Evolutionary conservation across 2,329 filamentous ascomycete genomes (phyloP), one percentile per base, ranked within the genome.

Genomic region (Mycosphaerella sp.): DNA sequence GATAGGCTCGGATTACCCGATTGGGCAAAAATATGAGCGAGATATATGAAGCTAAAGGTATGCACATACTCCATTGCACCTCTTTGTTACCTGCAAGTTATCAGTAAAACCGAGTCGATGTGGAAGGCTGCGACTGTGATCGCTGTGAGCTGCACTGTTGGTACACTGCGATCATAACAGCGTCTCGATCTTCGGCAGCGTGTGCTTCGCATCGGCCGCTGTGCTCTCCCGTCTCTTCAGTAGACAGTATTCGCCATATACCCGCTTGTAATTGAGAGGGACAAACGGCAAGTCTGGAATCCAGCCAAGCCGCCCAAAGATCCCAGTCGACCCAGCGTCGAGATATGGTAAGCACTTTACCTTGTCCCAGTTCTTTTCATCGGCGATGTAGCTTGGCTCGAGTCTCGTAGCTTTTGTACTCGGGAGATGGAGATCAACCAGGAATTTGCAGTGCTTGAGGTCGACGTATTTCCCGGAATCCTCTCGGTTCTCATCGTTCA

Each of bases 401-500:
- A 84, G 77, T 0, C 78, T 74, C 1, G 88, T 85, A 65, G 79
- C 61, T 30, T 68, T 61, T 13, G 73, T 74, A 27, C 73, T 73
- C 0, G 86, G 83, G 62, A 91, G 89, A 54, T 86, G 84, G 0
- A 89, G 94, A 67, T 98, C 93, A 13, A 97, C 84, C 4, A 98
- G 66, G 69, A 94, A 96, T 7, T 81, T 76, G 69, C 93, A 98
- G 48, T 81, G 76, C 25, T 77, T 75, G 39, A 94, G 71, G 54
- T 91, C 82, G 32, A 82, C 75, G 79, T 97, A 95, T 80, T 97
- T 98, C 53, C 81, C 79, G 55, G 79, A 67, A 66, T 98, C 93
- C 68, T 96, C 90, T 58, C 84, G 75, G 63, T 98, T 98, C 56
- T 82, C 80, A 66, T 95, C 89, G 66, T 98, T 98, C 82, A 98